Percentiles rank a stretch among this genome's conserved stretches.
phyloP scores from a whole-genome alignment of 2,329 filamentous ascomycete genomes.

The Thelonectria discophora region DNA sequence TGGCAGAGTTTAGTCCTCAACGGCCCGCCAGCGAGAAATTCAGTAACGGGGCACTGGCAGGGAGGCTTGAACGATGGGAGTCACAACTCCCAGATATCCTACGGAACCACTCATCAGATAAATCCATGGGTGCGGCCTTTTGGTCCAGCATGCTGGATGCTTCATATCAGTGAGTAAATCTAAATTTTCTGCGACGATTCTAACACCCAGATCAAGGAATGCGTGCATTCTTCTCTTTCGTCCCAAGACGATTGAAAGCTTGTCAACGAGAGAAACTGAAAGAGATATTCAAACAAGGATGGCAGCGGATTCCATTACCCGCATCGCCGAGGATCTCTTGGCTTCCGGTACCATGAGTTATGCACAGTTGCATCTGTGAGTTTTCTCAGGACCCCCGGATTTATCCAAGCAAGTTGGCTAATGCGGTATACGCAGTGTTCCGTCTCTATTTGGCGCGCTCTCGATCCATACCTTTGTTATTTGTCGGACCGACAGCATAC shows the following conservation, averaged over 20 bases:
- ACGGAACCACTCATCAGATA: constrained; percentile 14
- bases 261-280: constrained; percentile 12
- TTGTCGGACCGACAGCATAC: constrained; percentile 27
- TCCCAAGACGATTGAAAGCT: constrained; percentile 9
- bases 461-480: constrained; percentile 35
- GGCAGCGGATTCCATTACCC: constrained; percentile 34
- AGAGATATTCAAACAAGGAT: constrained; percentile 16
- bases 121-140: constrained; percentile 20
- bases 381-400: fast-evolving
- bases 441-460: constrained; percentile 29
- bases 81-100: constrained; percentile 13
- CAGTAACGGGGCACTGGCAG: not conserved
- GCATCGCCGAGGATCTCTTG: constrained; percentile 28
- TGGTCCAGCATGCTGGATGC: constrained; percentile 31
- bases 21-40: constrained; percentile 12
- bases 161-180: constrained; percentile 28
- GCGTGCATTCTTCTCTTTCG: constrained; percentile 30
- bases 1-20: constrained; percentile 33
- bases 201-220: constrained; percentile 12
- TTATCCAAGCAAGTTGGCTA: no score
- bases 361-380: constrained; percentile 30
- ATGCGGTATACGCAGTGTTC: constrained; percentile 22
- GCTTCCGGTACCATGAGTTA: constrained; percentile 21
- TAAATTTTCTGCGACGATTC: fast-evolving
- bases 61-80: constrained; percentile 25